Conservation (phyloP, 1,284 basidiomycete genomes). For the Cryptococcus wingfieldii region DNA sequence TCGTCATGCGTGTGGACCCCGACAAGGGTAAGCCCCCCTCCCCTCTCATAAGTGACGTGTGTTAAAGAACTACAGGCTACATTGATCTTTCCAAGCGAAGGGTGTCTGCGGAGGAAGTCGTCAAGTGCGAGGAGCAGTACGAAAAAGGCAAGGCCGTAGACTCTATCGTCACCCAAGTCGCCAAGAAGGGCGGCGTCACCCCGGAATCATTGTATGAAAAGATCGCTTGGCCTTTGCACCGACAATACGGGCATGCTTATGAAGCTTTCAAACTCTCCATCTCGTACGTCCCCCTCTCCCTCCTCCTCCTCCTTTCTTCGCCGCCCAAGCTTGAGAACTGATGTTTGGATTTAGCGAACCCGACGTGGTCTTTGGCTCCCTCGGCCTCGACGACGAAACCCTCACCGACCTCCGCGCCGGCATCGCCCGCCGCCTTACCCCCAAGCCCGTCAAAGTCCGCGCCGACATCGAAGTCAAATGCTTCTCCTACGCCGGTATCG, state of each 20-base stretch:
- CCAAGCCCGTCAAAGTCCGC: slow-evolving; percentile 97
- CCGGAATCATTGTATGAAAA: slow-evolving; percentile 72
- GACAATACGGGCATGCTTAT: slow-evolving; percentile 91
- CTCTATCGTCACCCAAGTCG: slow-evolving; percentile 90
- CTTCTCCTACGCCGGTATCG: slow-evolving; percentile 95
- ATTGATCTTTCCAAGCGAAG: slow-evolving; percentile 99
- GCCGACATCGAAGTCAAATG: slow-evolving; percentile 97
- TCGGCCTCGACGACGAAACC: slow-evolving; percentile 60
- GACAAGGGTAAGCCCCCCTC: slow-evolving; percentile 76
- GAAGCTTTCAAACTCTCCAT: slow-evolving; percentile 97
- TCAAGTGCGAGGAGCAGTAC: slow-evolving; percentile 97
- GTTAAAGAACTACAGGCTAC: slow-evolving; percentile 62
- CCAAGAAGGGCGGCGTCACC: slow-evolving; percentile 66
- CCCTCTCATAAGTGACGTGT: neutral
- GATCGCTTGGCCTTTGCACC: slow-evolving; percentile 88
- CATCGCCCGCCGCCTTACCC: slow-evolving; percentile 91
- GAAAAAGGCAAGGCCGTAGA: slow-evolving; percentile 96
- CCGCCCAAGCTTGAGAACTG: neutral
- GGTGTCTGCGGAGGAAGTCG: slow-evolving; percentile 97
- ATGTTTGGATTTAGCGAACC: slow-evolving; percentile 62
- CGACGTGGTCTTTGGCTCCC: slow-evolving; percentile 73
- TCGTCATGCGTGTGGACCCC: slow-evolving; percentile 96
- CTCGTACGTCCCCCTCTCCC: slow-evolving; percentile 59
- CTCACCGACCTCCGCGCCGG: slow-evolving; percentile 70
- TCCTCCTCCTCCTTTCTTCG: neutral